phyloP scores from a whole-genome alignment of 176 grass and related monocot genomes.

The Hyparrhenia diplandra region DNA sequence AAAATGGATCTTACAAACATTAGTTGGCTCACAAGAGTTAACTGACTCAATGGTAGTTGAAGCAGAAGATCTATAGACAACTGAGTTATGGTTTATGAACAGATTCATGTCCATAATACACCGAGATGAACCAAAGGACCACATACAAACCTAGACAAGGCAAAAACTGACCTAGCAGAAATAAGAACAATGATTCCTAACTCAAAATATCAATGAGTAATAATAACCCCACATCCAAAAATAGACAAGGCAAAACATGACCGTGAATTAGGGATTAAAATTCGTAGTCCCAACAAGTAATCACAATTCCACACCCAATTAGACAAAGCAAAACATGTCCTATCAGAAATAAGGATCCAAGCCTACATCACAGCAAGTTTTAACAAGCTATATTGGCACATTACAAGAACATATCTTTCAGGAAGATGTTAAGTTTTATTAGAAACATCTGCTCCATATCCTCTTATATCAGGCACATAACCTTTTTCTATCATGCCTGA shows the following conservation, averaged over 20 bases:
- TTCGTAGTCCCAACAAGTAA: constrained; percentile 1
- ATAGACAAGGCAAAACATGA: neutral
- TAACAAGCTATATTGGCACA: neutral
- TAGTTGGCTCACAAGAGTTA: neutral
- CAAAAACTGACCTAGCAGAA: neutral
- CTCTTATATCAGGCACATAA: constrained; percentile 75
- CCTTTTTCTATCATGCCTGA: constrained; percentile 81
- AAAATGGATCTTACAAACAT: neutral
- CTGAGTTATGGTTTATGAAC: constrained; percentile 4
- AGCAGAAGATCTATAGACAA: neutral
- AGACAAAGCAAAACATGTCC: neutral
- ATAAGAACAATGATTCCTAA: neutral
- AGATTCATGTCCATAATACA: neutral
- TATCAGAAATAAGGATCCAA: neutral
- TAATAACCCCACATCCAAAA: neutral
- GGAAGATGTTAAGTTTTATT: constrained; percentile 30
- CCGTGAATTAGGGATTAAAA: neutral
- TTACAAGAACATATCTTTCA: constrained; percentile 29
- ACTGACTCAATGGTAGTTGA: neutral
- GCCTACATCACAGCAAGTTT: neutral
- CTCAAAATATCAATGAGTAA: neutral
- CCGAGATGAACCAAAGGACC: neutral
- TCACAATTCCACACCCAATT: neutral
- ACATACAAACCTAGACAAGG: constrained; percentile 3
- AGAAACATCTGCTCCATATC: constrained; percentile 31